Evolutionary conservation across 176 grass and related monocot genomes (phyloP), one percentile per base, ranked within the genome.

Genomic region (Bolboschoenus planiculmis): DNA sequence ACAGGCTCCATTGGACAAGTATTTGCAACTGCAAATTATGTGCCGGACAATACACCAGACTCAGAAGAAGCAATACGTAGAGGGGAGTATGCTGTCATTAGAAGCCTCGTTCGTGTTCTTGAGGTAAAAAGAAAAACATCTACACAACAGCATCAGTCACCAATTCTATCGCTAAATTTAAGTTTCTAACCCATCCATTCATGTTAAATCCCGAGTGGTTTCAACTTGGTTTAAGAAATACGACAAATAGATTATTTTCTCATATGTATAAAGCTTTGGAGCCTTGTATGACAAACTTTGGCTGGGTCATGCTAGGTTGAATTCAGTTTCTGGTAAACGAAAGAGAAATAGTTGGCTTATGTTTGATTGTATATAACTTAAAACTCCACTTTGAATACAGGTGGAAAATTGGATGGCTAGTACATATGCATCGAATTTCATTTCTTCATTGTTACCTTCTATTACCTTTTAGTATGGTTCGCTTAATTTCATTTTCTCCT

Each of bases 91-190:
- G 62, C 82, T 90, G 91, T 99, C 46, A 95, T 99, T 75, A 95
- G 96, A 89, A 99, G 96, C 63, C 92, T 99, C 85, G 90, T 93
- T 78, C 90, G 92, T 74, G 96, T 95, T n/a, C 86, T 99, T 24
- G 96, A 99, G 93, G 96, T 86, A 99, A 84, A 85, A 72, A 58
- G 13, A 16, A 75, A 75, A 24, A 29, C 26, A 43, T 77, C 84
- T 20, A 34, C 84, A 33, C 14, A 8, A 31, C 26, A 51, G 7
- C 2, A 11, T 51, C 51, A 76, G 10, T 76, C 51, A 43, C 72
- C 2, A 1, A 51, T 7, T 47, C 10, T 23, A 47, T 48, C 51
- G 44, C 18, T 76, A 76, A 76, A 31, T 23, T 67, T 88, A n/a
- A 84, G 84, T 59, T 80, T 7, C 46, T 83, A 72, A 5, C 35